Evolutionary conservation across 1,284 basidiomycete genomes (phyloP).

Genomic region (Moesziomyces parantarcticus): DNA sequence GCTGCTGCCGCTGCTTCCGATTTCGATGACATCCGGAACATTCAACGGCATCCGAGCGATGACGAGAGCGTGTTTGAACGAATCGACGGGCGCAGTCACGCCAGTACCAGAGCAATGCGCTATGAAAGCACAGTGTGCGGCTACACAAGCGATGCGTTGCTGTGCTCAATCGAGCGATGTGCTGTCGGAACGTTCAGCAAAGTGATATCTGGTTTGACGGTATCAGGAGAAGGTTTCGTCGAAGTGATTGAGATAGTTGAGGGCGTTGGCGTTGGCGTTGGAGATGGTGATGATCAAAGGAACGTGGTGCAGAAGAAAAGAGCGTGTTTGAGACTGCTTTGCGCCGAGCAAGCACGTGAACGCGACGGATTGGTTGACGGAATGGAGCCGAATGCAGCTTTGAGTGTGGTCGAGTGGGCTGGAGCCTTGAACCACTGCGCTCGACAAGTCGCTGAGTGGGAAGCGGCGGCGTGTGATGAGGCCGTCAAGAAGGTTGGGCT

Average conservation of each 20-base stretch:
- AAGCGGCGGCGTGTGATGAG: background rate
- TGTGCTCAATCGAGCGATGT: no score
- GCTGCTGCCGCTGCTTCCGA: constrained; percentile 20
- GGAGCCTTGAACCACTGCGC: background rate
- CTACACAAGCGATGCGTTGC: background rate
- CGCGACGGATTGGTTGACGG: background rate
- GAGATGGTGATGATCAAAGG: background rate
- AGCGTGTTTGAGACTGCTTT: background rate
- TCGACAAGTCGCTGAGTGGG: background rate
- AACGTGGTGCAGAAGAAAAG: background rate
- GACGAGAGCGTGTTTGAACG: no score
- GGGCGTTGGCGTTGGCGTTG: no score
- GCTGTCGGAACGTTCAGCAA: no score
- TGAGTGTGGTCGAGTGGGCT: background rate
- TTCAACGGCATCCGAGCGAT: constrained; percentile 18
- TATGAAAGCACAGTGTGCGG: background rate
- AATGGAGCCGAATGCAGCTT: background rate
- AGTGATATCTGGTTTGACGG: no score
- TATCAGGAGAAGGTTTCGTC: background rate
- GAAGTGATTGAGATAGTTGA: background rate
- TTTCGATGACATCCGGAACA: constrained; percentile 29
- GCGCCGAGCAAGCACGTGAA: background rate
- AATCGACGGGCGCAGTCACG: background rate
- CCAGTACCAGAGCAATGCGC: background rate
- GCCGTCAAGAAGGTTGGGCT: constrained; percentile 9